phyloP scores from a whole-genome alignment of 176 grass and related monocot genomes.

The Aegilops longissima region DNA sequence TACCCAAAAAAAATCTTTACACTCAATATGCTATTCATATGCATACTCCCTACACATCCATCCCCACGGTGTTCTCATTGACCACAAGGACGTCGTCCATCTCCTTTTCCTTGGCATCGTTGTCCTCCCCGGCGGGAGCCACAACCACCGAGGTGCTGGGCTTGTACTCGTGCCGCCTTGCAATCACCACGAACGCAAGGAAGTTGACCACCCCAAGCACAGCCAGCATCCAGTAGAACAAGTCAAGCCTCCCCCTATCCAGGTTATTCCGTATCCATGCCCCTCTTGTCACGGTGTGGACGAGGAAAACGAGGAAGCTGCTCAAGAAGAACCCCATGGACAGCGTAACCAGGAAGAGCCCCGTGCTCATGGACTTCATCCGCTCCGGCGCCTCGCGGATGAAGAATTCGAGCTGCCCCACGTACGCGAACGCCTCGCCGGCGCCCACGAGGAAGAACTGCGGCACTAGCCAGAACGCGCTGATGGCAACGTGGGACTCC shows the following conservation, averaged over 20 bases:
- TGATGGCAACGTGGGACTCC: neutral
- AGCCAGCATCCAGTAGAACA: conserved; percentile 72
- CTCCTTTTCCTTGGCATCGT: conserved; percentile 13
- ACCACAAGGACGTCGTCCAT: conserved; percentile 39
- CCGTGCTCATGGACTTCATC: conserved; percentile 77
- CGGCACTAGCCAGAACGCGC: conserved; percentile 69
- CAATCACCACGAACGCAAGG: conserved; percentile 46
- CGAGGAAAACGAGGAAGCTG: conserved; percentile 63
- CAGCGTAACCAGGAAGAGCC: conserved; percentile 57
- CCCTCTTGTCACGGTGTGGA: conserved; percentile 30
- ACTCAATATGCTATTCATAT: too few relatives aligned
- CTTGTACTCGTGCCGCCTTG: conserved; percentile 58
- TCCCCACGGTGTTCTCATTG: conserved; percentile 49
- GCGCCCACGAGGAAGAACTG: conserved; percentile 72
- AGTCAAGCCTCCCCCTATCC: conserved; percentile 52
- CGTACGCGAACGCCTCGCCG: conserved; percentile 76
- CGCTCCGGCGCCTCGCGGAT: conserved; percentile 63
- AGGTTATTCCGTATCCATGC: conserved; percentile 62
- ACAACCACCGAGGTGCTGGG: neutral
- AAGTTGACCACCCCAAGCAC: conserved; percentile 65
- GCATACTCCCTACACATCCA: conserved; percentile 54
- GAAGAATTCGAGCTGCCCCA: conserved; percentile 84
- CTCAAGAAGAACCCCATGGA: conserved; percentile 69
- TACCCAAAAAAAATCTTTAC: too few relatives aligned
- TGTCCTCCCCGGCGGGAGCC: conserved; percentile 26